Evolutionary conservation across 1,139 yeast species (phyloP), one percentile per base, ranked within the genome.

Genomic region (Suhomyces taliae): DNA sequence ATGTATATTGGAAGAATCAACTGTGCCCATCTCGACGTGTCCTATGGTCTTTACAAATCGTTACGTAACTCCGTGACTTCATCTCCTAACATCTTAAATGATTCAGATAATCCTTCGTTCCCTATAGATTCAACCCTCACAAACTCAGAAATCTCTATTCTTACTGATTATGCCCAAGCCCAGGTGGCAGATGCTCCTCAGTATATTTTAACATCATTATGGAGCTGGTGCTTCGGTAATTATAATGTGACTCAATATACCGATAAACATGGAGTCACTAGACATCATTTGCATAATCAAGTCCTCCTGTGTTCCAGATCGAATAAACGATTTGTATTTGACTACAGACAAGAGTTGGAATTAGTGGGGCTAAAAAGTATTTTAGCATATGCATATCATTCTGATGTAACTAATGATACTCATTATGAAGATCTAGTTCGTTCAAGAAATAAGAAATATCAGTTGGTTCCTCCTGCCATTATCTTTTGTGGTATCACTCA

Each of bases 101-200:
- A 46, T 33, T 39, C 52, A 2, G 50, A 51, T 3, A 48, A 50
- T 12, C 35, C 52, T 41, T 53, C 47, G 11, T 58, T 65, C 34
- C 74, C 76, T 1, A 56, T 67, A 4, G 79, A 68, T 48, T 52
- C 64, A 27, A 59, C 75, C 0, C 61, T 80, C 29, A 77, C 84
- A 3, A 76, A 81, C 44, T 76, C 84, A 2, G 83, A 80, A 50
- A 73, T 81, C 31, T 54, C 65, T 8, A 62, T 81, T 6, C 60
- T 81, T 36, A 67, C 81, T 0, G 62, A 69, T 10, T 80, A 80
- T 52, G 78, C 83, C 2, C 67, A 69, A 46, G 62, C 64, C 5
- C 76, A 78, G 54, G 81, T 81, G n/a, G 65, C 67, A 7, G 55
- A 61, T 32, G 78, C 83, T 0, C 85, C 86, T 0, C 84, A 81